Conservation (phyloP, 495 filamentous ascomycete genomes). For the Cercophora scortea region DNA sequence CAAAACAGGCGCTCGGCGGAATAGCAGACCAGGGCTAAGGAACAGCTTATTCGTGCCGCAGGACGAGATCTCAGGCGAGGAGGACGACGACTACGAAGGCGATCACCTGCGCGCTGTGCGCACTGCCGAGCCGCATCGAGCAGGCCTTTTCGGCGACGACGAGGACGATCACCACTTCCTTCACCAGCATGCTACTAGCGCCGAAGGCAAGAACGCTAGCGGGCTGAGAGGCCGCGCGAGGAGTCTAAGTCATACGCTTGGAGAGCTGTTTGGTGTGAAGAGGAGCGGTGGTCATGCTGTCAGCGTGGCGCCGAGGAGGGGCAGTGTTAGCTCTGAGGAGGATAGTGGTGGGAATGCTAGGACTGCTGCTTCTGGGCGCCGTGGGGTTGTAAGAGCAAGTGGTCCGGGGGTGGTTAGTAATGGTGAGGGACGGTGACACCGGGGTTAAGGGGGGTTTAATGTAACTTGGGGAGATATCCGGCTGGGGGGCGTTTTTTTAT, state of each 20-base stretch:
- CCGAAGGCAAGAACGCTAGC: background rate
- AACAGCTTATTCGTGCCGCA: constrained; percentile 35
- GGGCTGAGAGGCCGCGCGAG: constrained; percentile 30
- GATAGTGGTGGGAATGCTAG: too few relatives aligned
- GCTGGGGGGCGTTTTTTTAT: too few relatives aligned
- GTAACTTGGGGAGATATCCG: too few relatives aligned
- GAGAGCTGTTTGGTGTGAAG: constrained; percentile 31
- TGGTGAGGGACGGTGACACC: too few relatives aligned
- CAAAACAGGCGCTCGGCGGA: constrained; percentile 17
- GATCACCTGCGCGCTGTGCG: constrained; percentile 1
- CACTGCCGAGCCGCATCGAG: constrained; percentile 9
- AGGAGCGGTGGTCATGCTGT: background rate
- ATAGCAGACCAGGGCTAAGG: constrained; percentile 26
- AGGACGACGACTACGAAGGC: constrained; percentile 4
- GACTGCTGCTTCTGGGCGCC: too few relatives aligned
- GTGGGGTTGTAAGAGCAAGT: too few relatives aligned
- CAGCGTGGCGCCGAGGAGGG: too few relatives aligned
- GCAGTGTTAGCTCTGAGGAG: too few relatives aligned
- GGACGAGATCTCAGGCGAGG: constrained; percentile 18
- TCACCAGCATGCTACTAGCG: background rate
- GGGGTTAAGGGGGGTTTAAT: too few relatives aligned
- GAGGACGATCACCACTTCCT: background rate
- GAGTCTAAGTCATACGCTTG: constrained; percentile 43
- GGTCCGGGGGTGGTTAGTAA: too few relatives aligned
- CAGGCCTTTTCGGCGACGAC: constrained; percentile 3